Percentiles rank a stretch among this genome's conserved stretches.
phyloP scores from a whole-genome alignment of 2,329 filamentous ascomycete species.

The Penicillium sp. region DNA sequence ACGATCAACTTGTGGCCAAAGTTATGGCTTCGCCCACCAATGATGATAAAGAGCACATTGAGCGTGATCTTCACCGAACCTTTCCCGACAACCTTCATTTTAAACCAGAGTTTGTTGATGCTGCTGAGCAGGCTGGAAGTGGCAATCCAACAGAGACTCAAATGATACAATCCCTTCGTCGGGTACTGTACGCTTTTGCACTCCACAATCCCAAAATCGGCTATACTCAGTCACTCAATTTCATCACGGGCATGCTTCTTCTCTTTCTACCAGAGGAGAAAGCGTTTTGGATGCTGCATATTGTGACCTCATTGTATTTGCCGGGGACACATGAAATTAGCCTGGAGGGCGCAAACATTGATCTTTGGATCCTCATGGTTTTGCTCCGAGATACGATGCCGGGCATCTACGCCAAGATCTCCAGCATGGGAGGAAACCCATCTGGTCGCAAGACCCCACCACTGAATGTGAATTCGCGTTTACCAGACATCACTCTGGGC shows the following conservation, averaged over 20 bases:
- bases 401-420: conserved; percentile 82
- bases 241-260: conserved; percentile 83
- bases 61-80: conserved; percentile 87
- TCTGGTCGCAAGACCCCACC: conserved; percentile 42
- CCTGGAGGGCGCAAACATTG: conserved; percentile 88
- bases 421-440: conserved; percentile 58
- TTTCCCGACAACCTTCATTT: conserved; percentile 94
- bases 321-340: conserved; percentile 90
- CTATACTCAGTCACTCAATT: conserved; percentile 95
- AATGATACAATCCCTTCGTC: conserved; percentile 77
- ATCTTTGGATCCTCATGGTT: conserved; percentile 89
- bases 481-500: conserved; percentile 88
- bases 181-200: conserved; percentile 85
- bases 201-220: conserved; percentile 88
- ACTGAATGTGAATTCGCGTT: conserved; percentile 49
- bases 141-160: conserved; percentile 61
- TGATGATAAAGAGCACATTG: conserved; percentile 84
- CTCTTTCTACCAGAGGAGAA: conserved; percentile 92
- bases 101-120: conserved; percentile 58
- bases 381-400: conserved; percentile 80
- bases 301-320: conserved; percentile 83
- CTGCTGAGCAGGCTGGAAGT: conserved; percentile 26
- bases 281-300: conserved; percentile 87
- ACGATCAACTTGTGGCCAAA: conserved; percentile 66
- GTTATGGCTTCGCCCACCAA: conserved; percentile 65